phyloP scores from a whole-genome alignment of 257 asterid species.

The Cynanchum wilfordii region DNA sequence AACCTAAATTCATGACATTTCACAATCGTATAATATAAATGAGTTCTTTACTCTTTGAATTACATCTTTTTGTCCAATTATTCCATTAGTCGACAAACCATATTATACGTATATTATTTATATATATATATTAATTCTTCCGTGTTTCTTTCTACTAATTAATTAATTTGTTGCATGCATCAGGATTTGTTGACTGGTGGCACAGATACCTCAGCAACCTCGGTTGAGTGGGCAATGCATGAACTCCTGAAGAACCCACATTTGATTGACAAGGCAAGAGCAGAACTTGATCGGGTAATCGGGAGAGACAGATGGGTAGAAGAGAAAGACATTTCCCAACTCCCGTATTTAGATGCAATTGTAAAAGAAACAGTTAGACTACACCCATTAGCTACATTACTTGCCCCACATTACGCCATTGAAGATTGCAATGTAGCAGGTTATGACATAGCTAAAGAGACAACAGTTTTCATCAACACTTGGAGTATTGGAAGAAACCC shows the following conservation, averaged over 20 bases:
- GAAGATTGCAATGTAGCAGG: background rate
- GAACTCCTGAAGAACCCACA: background rate
- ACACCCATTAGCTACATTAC: no score
- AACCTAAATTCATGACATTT: no score
- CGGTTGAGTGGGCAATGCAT: background rate
- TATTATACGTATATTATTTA: no score
- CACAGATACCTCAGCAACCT: background rate
- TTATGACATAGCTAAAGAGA: background rate
- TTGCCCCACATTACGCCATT: no score
- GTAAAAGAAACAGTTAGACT: no score
- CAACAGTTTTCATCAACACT: no score
- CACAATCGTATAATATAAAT: no score
- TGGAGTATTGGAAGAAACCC: slow-evolving; percentile 9
- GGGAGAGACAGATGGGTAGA: background rate
- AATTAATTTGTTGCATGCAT: no score
- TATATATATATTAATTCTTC: no score
- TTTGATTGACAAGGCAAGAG: background rate
- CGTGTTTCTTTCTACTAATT: no score
- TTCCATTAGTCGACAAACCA: no score
- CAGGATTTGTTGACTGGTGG: background rate
- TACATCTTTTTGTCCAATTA: background rate
- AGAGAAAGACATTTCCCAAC: background rate
- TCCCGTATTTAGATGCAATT: background rate
- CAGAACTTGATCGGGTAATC: background rate
- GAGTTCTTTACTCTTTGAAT: no score